Evolutionary conservation across 805 yeast species (phyloP), one percentile per base, ranked within the genome.

Genomic region (Ogataea zsoltii): DNA sequence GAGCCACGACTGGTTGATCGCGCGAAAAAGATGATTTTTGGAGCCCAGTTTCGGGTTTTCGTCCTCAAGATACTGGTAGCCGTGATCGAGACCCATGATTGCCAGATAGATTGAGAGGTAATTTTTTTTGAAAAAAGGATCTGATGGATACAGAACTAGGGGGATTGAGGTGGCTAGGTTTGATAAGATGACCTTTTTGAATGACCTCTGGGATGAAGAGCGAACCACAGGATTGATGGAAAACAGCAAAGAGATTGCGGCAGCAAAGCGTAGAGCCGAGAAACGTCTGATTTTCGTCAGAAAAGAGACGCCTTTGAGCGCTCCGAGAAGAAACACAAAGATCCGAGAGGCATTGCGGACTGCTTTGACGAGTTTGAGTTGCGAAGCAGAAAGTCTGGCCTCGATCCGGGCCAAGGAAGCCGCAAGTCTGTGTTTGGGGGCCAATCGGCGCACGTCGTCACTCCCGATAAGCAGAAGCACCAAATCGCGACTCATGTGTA

Each of bases 1-100:
- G 5, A 50, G 34, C 60, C 60, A 56, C 13, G 60, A 56, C 30
- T 46, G 48, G 37, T 44, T 41, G 35, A 49, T 18, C 5, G 23
- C 14, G 15, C 33, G 40, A 11, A 49, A 29, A 5, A 15, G 13
- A 28, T 45, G 51, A 1, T 18, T 28, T 21, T 48, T 52, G 16
- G 33, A 16, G 6, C 45, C 41, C 7, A 45, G 18, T 19, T 35
- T 39, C 7, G 53, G 46, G 29, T 34, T 38, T 10, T 29, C 31
- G 14, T 42, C 39, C 33, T 56, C 60, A 10, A 53, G n/a, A 13
- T 50, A 33, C 33, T 52, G 49, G 36, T 51, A 56, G 2, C 55
- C 57, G 29, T 50, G 55, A 16, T 56, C 57, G 11, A 55, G 33
- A 4, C 42, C 39, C 11, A 50, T 34, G 6, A 51, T 44, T 4